Evolutionary conservation across 345 rosid genomes (phyloP).

Genomic region (Eucalyptus cloeziana): DNA sequence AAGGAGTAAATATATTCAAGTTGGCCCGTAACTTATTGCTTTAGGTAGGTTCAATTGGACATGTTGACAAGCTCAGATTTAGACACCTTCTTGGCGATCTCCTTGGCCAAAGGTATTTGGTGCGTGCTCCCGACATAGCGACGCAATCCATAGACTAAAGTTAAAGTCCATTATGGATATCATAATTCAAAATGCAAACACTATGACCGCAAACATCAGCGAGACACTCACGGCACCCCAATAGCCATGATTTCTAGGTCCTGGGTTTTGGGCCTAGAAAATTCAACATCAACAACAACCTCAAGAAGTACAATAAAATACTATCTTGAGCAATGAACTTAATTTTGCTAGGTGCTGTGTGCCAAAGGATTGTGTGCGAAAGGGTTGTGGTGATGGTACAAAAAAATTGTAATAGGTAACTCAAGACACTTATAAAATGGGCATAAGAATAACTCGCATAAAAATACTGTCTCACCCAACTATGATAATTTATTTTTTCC

Average conservation of each 20-base stretch:
- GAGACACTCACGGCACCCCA: constrained; percentile 85
- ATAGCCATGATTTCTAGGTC: constrained; percentile 85
- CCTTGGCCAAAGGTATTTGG: too few species aligned
- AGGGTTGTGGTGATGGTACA: too few species aligned
- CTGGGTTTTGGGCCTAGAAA: constrained; percentile 55
- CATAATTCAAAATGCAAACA: constrained; percentile 52
- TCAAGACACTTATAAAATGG: too few species aligned
- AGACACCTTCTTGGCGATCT: too few species aligned
- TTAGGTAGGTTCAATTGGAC: too few species aligned
- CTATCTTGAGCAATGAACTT: background rate
- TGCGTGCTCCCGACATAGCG: background rate
- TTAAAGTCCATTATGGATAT: constrained; percentile 53
- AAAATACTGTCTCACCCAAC: background rate
- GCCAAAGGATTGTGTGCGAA: too few species aligned
- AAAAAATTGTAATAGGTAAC: background rate
- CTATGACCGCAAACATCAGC: constrained; percentile 17
- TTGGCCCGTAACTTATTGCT: too few species aligned
- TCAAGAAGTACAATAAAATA: constrained; percentile 15
- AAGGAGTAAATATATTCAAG: too few species aligned
- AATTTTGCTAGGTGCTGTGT: background rate
- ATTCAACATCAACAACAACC: constrained; percentile 28
- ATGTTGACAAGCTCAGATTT: too few species aligned
- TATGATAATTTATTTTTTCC: too few species aligned
- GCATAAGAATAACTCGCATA: too few species aligned
- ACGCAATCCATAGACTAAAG: constrained; percentile 23